These are phyloP conservation scores for Clavispora santaluciae DNA, from an alignment of 805 yeast genomes.

Conservation along the genomic window DNA sequence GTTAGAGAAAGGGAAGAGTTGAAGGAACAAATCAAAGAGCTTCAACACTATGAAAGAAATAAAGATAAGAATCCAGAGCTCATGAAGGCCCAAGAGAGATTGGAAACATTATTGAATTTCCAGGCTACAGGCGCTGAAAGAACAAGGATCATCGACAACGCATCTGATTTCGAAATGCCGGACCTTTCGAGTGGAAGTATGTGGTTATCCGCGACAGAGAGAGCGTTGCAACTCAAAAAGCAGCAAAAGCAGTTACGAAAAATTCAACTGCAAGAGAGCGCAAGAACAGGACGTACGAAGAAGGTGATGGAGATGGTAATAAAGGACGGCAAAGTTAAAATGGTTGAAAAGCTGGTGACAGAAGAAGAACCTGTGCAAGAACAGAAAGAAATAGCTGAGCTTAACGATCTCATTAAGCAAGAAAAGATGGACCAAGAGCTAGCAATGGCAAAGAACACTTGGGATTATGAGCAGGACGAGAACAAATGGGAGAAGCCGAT, in stretches of 20 bases:
- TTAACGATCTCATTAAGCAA: conserved; percentile 28
- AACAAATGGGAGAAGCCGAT: conserved; percentile 52
- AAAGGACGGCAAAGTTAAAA: conserved; percentile 70
- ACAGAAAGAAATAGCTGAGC: conserved; percentile 31
- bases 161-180: conserved; percentile 77
- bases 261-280: conserved; percentile 53
- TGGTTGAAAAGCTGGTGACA: conserved; percentile 42
- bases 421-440: conserved; percentile 24
- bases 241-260: conserved; percentile 74
- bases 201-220: conserved; percentile 86
- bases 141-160: conserved; percentile 88
- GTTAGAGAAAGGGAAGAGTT: conserved; percentile 27
- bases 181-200: conserved; percentile 43
- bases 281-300: conserved; percentile 62
- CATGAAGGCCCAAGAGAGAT: conserved; percentile 62
- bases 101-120: conserved; percentile 69
- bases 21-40: conserved; percentile 38
- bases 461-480: conserved; percentile 59
- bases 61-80: conserved; percentile 53
- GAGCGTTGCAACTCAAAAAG: conserved; percentile 79
- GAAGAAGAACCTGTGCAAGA: conserved; percentile 29
- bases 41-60: conserved; percentile 39
- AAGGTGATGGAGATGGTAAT: conserved; percentile 74
- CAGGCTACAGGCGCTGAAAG: conserved; percentile 87
- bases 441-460: conserved; percentile 34